phyloP scores from a whole-genome alignment of 345 rosid species.

The Corymbia maculata region DNA sequence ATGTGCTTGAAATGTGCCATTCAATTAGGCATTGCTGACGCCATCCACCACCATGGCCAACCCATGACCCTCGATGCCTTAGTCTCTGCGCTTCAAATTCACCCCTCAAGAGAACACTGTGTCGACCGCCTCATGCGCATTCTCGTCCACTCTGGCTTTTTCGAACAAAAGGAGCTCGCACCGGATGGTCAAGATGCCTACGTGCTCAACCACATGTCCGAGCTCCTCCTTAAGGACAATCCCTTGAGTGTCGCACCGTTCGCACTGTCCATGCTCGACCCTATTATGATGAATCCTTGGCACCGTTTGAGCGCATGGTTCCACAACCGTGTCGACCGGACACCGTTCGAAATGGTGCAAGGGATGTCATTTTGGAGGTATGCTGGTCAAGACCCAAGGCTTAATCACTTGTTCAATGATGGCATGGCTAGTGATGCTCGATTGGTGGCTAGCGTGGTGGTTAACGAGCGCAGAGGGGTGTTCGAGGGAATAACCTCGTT shows the following conservation, averaged over 20 bases:
- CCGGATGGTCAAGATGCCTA: neutral
- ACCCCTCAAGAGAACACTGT: neutral
- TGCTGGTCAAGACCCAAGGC: neutral
- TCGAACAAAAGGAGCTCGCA: neutral
- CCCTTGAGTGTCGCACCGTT: neutral
- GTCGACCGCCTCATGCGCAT: conserved; percentile 21
- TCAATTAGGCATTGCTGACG: conserved; percentile 26
- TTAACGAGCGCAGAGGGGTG: neutral
- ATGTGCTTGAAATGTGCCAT: conserved; percentile 32
- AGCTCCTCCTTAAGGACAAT: conserved; percentile 10
- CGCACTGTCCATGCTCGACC: conserved; percentile 3
- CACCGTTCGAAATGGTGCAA: neutral
- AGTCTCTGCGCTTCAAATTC: neutral
- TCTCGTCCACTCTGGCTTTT: conserved; percentile 25
- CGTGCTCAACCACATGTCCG: conserved; percentile 2
- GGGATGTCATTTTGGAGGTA: conserved; percentile 3
- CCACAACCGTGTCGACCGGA: neutral
- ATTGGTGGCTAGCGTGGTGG: neutral
- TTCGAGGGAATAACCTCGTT: conserved; percentile 17
- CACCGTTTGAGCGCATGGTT: conserved; percentile 15
- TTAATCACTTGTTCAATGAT: neutral
- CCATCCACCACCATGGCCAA: conserved; percentile 19
- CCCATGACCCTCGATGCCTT: conserved; percentile 25
- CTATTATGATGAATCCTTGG: neutral
- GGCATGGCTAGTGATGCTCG: conserved; percentile 23